Conservation (phyloP, 768 basidiomycete species). For the Leucogyrophana mollusca region DNA sequence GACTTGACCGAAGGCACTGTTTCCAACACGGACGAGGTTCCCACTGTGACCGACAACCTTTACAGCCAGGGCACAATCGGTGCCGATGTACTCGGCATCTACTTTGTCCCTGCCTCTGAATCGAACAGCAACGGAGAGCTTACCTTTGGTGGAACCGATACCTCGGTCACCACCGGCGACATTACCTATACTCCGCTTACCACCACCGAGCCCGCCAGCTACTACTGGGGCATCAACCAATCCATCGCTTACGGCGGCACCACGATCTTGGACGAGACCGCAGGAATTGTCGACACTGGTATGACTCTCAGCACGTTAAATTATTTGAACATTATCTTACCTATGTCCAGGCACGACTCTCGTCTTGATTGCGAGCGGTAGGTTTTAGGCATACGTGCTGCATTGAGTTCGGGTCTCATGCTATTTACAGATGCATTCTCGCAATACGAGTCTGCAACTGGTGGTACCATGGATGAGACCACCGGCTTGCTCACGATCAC, state of each 20-base stretch:
- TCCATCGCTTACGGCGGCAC: conserved; percentile 24
- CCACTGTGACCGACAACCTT: conserved; percentile 37
- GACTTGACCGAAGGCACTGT: conserved; percentile 29
- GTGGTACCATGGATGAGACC: conserved; percentile 19
- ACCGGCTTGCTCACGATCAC: conserved; percentile 31
- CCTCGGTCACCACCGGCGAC: conserved; percentile 6
- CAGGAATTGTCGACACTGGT: conserved; percentile 35
- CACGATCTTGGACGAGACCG: conserved; percentile 18
- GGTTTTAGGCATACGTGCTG: not conserved
- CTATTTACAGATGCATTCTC: conserved; percentile 19
- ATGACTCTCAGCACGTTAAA: conserved; percentile 22
- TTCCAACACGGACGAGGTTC: conserved; percentile 10
- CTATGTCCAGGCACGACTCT: conserved; percentile 4
- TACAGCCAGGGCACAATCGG: conserved; percentile 25
- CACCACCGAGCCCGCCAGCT: conserved; percentile 15
- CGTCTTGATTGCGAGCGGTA: no score
- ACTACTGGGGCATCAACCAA: conserved; percentile 32
- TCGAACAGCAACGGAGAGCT: conserved; percentile 20
- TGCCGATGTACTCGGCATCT: conserved; percentile 29
- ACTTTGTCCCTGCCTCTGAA: conserved; percentile 24
- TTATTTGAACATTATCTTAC: not conserved
- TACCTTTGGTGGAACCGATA: conserved; percentile 27
- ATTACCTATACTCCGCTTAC: conserved; percentile 25
- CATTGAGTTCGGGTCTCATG: not conserved
- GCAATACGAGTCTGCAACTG: conserved; percentile 22